Base-by-base conservation (phyloP, 495 filamentous ascomycete species). In the Pseudevernia furfuracea region DNA sequence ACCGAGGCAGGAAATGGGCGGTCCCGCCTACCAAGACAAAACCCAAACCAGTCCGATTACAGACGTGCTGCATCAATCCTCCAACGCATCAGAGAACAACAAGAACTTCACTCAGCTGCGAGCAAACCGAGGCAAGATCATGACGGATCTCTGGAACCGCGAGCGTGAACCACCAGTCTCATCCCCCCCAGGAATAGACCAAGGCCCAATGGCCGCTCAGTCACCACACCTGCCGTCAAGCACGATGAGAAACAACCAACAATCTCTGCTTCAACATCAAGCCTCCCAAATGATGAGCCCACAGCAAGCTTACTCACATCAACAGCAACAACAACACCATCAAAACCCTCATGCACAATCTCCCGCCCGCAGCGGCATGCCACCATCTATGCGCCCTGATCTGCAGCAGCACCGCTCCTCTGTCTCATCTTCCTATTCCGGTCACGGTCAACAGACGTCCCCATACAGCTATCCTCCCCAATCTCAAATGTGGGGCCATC, bases 51-150 rank as follows among this genome's bases (percentile, higher is more conserved):
- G 86, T 68, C 82, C 88, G n/a, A 80, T 86, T 7, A 75, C 84
- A n/a, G 93, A 97, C 67, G 86, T 97, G 62, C 78, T 95, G 64
- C 89, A 89, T 59, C 92, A 97, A 71, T 92, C 92, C 37, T 82
- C 88, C 38, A 90, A 94, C 48, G 87, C 92, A 6, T 89, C 91
- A 39, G 92, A 97, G 70, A 96, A 86, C 78, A 97, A 96, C 75
- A 92, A 92, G 69, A 77, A 80, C 37, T 77, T 97, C 36, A 87
- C 85, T 63, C 81, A 86, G 62, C 87, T 91, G 69, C 85, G 93
- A 62, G 84, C 79, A 36, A 85, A 86, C 72, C 87, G 94, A 60
- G 81, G 77, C 49, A 86, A 91, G 60, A 92, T 88, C 63, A 78
- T 94, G 66, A 85, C 90, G 60, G 85, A 85, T 64, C 82, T 87